Base-by-base conservation (phyloP, 2,329 filamentous ascomycete species). In the Alternaria sp. region DNA sequence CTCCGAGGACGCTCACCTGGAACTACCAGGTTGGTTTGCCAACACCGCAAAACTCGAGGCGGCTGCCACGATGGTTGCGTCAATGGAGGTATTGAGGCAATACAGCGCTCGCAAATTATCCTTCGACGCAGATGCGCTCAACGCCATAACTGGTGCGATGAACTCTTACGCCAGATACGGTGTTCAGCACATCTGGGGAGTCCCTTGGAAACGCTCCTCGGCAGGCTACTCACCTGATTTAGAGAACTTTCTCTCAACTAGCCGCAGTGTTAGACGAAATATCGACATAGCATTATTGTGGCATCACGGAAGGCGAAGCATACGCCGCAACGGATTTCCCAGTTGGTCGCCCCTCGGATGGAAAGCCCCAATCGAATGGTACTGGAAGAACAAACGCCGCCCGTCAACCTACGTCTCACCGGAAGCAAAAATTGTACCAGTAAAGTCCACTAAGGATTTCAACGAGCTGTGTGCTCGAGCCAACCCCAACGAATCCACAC, bases 261-360 rank as follows among this genome's bases (percentile, higher is more conserved):
- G 36, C 36, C 36, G 36, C 36, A 40, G 36, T 40, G 36, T 40
- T 40, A 40, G 36, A 17, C 36, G 36, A 1, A 1, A 40, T 40
- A 40, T 40, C 36, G 36, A 40, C 3, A 17, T 40, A 40, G 36
- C 36, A 40, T 40, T 40, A 40, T 40, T 40, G n/a, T 40, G 36
- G 36, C 0, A 6, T 3, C 36, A 40, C 36, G 0, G 1, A 0
- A 0, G 3, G 1, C 36, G 2, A 40, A 6, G 36, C 36, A 40
- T 40, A 6, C 36, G 36, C 36, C 36, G 36, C 36, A 6, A 40
- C 2, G 36, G 36, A 17, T 40, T 40, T 3, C 36, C 36, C 36
- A 40, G 36, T 2, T 40, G 36, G 36, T 40, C 36, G 36, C 36
- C 36, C 36, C 36, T 40, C n/a, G 36, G 36, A 40, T 40, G 36